A percentile compares a stretch with the other conserved stretches of the same genome.
phyloP scores from a whole-genome alignment of 495 filamentous ascomycete genomes.

The Annulohypoxylon nitens region DNA sequence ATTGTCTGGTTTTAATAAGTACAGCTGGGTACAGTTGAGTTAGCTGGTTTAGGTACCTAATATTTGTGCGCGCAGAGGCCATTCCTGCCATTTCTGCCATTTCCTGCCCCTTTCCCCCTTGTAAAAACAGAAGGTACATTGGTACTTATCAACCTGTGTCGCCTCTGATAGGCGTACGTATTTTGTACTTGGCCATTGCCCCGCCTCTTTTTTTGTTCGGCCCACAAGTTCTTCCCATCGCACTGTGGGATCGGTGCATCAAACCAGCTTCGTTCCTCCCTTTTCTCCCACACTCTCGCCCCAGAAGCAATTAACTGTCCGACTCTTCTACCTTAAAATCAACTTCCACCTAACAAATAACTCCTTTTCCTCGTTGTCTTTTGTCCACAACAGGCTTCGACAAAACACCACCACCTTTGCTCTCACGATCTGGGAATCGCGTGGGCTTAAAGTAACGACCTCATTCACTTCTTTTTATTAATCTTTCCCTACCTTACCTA shows the following conservation, averaged over 20 bases:
- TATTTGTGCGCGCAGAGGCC: slow-evolving; percentile 34
- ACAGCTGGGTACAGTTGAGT: slow-evolving; percentile 2
- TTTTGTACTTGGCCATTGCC: slow-evolving; percentile 46
- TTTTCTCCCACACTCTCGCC: slow-evolving; percentile 48
- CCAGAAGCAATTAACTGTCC: slow-evolving; percentile 47
- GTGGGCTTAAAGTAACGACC: slow-evolving; percentile 52
- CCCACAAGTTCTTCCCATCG: slow-evolving; percentile 51
- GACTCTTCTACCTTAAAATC: slow-evolving; percentile 64
- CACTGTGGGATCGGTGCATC: slow-evolving; percentile 49
- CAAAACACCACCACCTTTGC: slow-evolving; percentile 53
- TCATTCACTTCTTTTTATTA: slow-evolving; percentile 53
- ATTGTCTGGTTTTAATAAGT: slow-evolving; percentile 12
- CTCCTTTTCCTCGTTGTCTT: slow-evolving; percentile 55
- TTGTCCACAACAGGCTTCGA: slow-evolving; percentile 54
- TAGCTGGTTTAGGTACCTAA: slow-evolving; percentile 14
- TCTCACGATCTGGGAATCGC: slow-evolving; percentile 61
- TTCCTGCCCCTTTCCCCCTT: slow-evolving; percentile 20
- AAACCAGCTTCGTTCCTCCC: slow-evolving; percentile 51
- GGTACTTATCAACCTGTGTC: slow-evolving; percentile 17
- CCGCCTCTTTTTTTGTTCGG: slow-evolving; percentile 54
- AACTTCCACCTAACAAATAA: slow-evolving; percentile 62
- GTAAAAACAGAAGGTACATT: slow-evolving; percentile 32
- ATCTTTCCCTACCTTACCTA: slow-evolving; percentile 55
- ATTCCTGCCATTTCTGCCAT: slow-evolving; percentile 27
- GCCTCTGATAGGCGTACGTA: slow-evolving; percentile 34